Evolutionary conservation across 768 basidiomycete species (phyloP), one percentile per base, ranked within the genome.

Genomic region (Vararia minispora): DNA sequence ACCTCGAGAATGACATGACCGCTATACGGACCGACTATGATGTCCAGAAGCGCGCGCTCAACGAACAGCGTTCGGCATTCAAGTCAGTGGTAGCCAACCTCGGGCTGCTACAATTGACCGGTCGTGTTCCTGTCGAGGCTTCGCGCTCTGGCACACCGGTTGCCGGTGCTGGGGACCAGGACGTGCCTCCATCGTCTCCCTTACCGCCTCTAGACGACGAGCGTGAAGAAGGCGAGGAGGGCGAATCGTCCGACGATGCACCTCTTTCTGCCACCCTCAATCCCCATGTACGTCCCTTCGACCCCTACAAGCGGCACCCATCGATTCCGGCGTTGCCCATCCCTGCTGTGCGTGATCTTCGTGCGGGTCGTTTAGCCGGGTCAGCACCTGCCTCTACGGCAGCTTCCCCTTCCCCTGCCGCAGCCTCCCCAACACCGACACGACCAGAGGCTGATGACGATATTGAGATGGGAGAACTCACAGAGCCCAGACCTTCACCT

Each of bases 381-480:
- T 47, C 50, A 3, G 42, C 39, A 6, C 40, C 49, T n/a, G 40
- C 42, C 8, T 49, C 49, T 12, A 45, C 41, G 18, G 44, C 36
- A 17, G 27, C 47, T 14, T 35, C 43, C 27, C 38, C 43, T 41
- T 28, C 47, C 39, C 25, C 23, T 37, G 32, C 42, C 38, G 6
- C 40, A 36, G 17, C 29, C 36, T 11, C 35, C 25, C 39, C 28
- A 16, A 33, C 37, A 21, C 33, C 43, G 18, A 27, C 33, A 12
- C 40, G 44, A 9, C 43, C 39, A 28, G 34, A 55, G 20, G 39
- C 45, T 3, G 59, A 58, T 21, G 71, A 83, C 46, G 85, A 89
- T 45, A 87, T 89, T 45, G 86, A 89, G 58, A 89, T 89, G 86
- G 86, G 86, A n/a, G 86, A 89, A 53, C 72, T 89, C 3, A 78